Percentiles rank a stretch among this genome's conserved stretches.
Conservation (phyloP, 2,329 filamentous ascomycete genomes). For the Aspergillus sp. region DNA sequence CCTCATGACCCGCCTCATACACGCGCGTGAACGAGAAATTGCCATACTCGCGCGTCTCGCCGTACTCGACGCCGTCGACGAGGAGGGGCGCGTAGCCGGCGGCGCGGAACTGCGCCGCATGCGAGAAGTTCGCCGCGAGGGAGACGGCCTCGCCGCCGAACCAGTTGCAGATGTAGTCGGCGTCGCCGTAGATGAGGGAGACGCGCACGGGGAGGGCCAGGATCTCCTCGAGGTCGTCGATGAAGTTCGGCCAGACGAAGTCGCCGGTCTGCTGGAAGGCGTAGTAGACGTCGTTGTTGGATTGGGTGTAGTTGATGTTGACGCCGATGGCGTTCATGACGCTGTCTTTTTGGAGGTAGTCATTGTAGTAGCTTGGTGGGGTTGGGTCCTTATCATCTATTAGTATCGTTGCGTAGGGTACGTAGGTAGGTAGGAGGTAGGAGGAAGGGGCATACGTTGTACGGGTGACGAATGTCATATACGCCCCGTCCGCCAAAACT, state of each 20-base stretch:
- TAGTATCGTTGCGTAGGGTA: constrained; percentile 2
- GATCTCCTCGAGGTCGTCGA: constrained; percentile 59
- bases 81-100: constrained; percentile 73
- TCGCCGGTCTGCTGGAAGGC: constrained; percentile 58
- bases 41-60: constrained; percentile 72
- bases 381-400: constrained; percentile 55
- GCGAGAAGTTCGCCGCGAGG: constrained; percentile 54
- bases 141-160: constrained; percentile 74
- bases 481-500: constrained; percentile 53
- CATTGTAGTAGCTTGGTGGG: constrained; percentile 59
- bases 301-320: constrained; percentile 58
- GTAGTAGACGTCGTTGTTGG: constrained; percentile 42
- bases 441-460: constrained; percentile 21
- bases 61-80: constrained; percentile 65
- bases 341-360: constrained; percentile 62
- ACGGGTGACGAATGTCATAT: constrained; percentile 62
- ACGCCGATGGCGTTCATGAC: constrained; percentile 63
- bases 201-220: constrained; percentile 64
- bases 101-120: constrained; percentile 57
- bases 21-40: constrained; percentile 69
- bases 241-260: constrained; percentile 62
- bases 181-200: constrained; percentile 68
- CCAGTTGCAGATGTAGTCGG: constrained; percentile 57
- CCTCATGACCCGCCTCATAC: constrained; percentile 65
- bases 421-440: not conserved